A percentile compares a stretch with the other conserved stretches of the same genome.
These are phyloP conservation scores for Didymella keratinophila DNA, from an alignment of 2,329 filamentous ascomycete species.

Conservation along the genomic window DNA sequence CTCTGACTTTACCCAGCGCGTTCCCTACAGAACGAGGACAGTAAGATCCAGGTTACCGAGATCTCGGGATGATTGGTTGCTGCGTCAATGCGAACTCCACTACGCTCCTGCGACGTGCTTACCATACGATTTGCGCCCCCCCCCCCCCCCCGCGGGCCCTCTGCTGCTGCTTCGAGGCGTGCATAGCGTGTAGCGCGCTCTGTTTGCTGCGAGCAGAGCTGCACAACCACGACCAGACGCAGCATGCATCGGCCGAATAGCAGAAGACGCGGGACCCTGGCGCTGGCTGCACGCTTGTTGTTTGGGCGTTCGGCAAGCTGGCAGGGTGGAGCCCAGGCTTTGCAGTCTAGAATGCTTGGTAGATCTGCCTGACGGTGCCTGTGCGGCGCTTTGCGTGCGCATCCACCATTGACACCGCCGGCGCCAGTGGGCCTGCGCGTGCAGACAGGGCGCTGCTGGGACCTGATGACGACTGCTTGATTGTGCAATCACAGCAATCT, in stretches of 20 bases:
- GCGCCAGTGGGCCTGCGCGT: conserved; percentile 12
- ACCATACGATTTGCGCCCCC: too few species aligned
- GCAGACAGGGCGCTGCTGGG: conserved; percentile 11
- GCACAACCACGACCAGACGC: background rate
- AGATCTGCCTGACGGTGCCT: conserved; percentile 16
- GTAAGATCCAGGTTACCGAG: too few species aligned
- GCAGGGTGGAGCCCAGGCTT: conserved; percentile 12
- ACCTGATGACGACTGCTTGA: conserved; percentile 19
- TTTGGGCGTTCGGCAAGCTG: conserved; percentile 17
- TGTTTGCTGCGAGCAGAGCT: conserved; percentile 11
- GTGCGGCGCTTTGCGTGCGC: conserved; percentile 10
- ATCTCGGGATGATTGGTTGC: too few species aligned
- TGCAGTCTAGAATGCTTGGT: conserved; percentile 25
- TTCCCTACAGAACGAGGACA: too few species aligned
- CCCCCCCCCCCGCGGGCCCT: too few species aligned
- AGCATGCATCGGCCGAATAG: conserved; percentile 8
- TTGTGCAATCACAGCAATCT: conserved; percentile 3
- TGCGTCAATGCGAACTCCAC: too few species aligned
- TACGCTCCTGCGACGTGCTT: too few species aligned
- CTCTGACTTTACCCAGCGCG: too few species aligned
- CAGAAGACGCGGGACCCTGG: conserved; percentile 4
- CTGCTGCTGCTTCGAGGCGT: conserved; percentile 1
- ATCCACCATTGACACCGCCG: conserved; percentile 10
- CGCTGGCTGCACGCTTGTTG: conserved; percentile 6
- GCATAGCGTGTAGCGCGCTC: conserved; percentile 1